Evolutionary conservation across 169 alveolate genomes (phyloP).

Genomic region (Plasmodium ovale): DNA sequence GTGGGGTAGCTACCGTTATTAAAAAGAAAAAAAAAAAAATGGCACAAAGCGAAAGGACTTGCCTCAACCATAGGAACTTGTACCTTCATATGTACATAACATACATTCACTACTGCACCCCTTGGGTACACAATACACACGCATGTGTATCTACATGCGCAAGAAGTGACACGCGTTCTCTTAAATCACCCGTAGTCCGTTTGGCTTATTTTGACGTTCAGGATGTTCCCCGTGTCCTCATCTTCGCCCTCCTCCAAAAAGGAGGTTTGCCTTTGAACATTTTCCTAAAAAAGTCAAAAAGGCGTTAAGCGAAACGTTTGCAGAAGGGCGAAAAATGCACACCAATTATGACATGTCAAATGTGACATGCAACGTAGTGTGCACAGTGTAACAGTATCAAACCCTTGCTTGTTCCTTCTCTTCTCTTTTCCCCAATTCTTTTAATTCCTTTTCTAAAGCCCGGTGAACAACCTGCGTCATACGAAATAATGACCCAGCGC

Average conservation of each 20-base stretch:
- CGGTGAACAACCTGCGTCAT: constrained; percentile 31
- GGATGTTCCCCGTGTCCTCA: constrained; percentile 74
- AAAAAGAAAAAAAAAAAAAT: constrained; percentile 4
- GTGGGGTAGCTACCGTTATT: constrained; percentile 80
- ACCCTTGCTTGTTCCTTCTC: constrained; percentile 20
- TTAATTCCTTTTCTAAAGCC: constrained; percentile 39
- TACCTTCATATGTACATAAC: no score
- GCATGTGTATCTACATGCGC: not conserved
- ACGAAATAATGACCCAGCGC: not conserved
- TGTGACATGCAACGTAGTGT: not conserved
- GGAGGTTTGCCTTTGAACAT: constrained; percentile 46
- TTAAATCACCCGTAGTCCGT: constrained; percentile 80
- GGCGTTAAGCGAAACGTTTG: no score
- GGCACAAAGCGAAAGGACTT: not conserved
- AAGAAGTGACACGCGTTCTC: not conserved
- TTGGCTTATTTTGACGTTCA: constrained; percentile 86
- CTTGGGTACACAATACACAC: not conserved
- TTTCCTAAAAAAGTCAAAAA: constrained; percentile 36
- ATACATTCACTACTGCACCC: no score
- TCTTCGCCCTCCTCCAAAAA: constrained; percentile 44
- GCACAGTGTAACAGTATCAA: not conserved
- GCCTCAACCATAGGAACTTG: no score
- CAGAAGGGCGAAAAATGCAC: not conserved
- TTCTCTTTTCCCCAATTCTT: constrained; percentile 42
- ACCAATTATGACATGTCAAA: not conserved